Conservation (phyloP, 139 green algal species). For the Picochlorum sp. region DNA sequence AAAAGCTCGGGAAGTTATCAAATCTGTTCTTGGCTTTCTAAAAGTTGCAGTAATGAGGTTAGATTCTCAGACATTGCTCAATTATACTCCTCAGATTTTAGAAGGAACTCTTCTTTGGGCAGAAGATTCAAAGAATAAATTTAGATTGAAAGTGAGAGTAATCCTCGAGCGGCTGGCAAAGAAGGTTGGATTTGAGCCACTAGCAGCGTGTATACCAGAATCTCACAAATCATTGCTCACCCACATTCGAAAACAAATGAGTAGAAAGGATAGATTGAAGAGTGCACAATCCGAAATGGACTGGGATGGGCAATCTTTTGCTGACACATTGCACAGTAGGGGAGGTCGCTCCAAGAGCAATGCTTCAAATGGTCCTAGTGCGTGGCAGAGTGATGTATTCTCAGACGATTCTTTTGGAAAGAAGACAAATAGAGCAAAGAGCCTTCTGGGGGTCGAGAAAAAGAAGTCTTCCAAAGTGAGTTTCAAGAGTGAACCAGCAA, state of each 20-base stretch:
- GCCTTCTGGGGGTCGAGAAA: conserved; percentile 1
- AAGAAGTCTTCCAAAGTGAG: conserved; percentile 3
- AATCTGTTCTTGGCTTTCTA: conserved; percentile 85
- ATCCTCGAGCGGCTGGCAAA: conserved; percentile 84
- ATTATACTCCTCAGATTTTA: conserved; percentile 64
- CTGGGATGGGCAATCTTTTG: conserved; percentile 20
- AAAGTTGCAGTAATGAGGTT: conserved; percentile 85
- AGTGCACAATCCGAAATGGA: conserved; percentile 22
- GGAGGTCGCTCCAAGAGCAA: conserved; percentile 15
- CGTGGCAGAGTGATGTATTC: conserved; percentile 77
- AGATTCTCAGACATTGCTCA: conserved; percentile 52
- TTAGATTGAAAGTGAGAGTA: conserved; percentile 83
- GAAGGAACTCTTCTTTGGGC: conserved; percentile 85
- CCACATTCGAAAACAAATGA: conserved; percentile 79
- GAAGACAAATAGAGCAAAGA: not conserved
- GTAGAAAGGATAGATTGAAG: conserved; percentile 42
- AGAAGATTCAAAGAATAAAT: conserved; percentile 94
- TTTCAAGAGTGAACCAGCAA: conserved; percentile 10
- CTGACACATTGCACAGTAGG: not conserved
- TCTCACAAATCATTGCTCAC: conserved; percentile 66
- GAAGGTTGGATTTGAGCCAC: conserved; percentile 73
- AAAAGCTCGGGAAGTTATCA: conserved; percentile 83
- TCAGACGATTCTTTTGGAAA: conserved; percentile 20
- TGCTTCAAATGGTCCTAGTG: conserved; percentile 13
- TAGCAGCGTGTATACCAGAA: conserved; percentile 65